Base-by-base conservation (phyloP, 2,329 filamentous ascomycete genomes). In the Fusarium musae region DNA sequence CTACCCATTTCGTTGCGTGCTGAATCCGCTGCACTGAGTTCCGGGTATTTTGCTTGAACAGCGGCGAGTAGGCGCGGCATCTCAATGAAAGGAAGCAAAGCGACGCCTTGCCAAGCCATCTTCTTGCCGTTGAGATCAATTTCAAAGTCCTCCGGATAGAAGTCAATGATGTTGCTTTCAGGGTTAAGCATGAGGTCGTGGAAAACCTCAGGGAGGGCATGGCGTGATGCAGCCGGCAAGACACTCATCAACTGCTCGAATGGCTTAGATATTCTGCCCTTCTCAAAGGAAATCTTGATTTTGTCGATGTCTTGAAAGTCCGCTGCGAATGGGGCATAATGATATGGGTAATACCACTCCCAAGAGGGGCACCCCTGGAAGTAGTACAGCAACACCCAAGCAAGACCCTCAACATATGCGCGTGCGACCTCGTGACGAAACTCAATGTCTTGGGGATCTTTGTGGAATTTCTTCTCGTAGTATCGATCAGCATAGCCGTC, bases 191-290 rank as follows among this genome's bases (percentile, higher is more conserved):
- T 99, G 23, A 99, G 87, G 62, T 92, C 88, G 79, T 97, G 95
- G 84, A 98, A 99, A 5, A 93, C 89, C 65, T 93, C 88, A 0
- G 96, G 96, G 52, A 99, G 91, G 21, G 96, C 93, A 81, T 98
- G 95, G 62, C 95, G 94, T 17, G 96, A 98, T 6, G 93, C 94
- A 9, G 96, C 95, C 21, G 96, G 96, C 79, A 99, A 88, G 57
- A 99, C 96, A 77, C 96, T 97, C 96, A 99, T 99, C 56, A 99
- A 86, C 82, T 99, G 96, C 83, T 99, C 96, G 79, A 97, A 99
- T 0, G 96, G 97, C 75, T 88, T 93, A 76, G 97, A 98, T 8
- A 94, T 93, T 54, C 87, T 90, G 16, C 96, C 96, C 81, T 95
- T 94, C 66, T 94, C 89, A 76, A 99, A 99, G 23, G 88, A 85